Evolutionary conservation across 2,329 filamentous ascomycete species (phyloP).

Genomic region (Fusarium cyanostomum): DNA sequence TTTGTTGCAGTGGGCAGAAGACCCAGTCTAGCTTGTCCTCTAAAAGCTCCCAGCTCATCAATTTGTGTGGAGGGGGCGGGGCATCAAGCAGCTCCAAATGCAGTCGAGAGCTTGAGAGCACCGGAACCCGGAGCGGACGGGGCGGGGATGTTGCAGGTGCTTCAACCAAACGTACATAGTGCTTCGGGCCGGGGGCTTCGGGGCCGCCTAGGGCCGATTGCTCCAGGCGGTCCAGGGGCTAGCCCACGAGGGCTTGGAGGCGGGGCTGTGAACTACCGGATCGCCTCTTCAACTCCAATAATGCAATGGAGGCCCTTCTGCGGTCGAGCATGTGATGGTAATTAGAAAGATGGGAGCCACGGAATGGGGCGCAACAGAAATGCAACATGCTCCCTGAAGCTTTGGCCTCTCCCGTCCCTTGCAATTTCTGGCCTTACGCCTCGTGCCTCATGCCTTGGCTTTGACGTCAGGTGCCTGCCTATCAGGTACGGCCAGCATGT

Average conservation of each 20-base stretch:
- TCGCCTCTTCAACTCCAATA: too few relatives aligned
- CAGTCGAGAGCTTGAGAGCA: background rate
- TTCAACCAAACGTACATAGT: conserved; percentile 2
- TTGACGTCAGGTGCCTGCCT: conserved; percentile 43
- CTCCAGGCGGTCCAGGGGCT: background rate
- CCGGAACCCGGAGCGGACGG: background rate
- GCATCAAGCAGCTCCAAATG: conserved; percentile 5
- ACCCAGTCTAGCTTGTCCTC: conserved; percentile 13
- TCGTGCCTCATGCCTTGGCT: conserved; percentile 17
- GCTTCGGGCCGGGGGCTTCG: conserved; percentile 7
- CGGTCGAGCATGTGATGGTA: too few relatives aligned
- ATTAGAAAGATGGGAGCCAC: too few relatives aligned
- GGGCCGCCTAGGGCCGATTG: background rate
- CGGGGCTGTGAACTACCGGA: background rate
- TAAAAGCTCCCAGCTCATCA: conserved; percentile 10
- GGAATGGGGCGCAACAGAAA: too few relatives aligned
- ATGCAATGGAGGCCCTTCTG: too few relatives aligned
- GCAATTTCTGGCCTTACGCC: conserved; percentile 17
- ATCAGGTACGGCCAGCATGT: conserved; percentile 40
- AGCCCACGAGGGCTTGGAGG: too few relatives aligned
- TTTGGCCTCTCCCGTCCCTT: background rate
- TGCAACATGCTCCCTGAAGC: too few relatives aligned
- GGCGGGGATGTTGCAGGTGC: background rate
- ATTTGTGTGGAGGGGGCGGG: conserved; percentile 21
- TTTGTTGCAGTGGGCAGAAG: conserved; percentile 12